Evolutionary conservation across 1,284 basidiomycete genomes (phyloP), one percentile per base, ranked within the genome.

Genomic region (Microbotryum lychnidis-dioicae): DNA sequence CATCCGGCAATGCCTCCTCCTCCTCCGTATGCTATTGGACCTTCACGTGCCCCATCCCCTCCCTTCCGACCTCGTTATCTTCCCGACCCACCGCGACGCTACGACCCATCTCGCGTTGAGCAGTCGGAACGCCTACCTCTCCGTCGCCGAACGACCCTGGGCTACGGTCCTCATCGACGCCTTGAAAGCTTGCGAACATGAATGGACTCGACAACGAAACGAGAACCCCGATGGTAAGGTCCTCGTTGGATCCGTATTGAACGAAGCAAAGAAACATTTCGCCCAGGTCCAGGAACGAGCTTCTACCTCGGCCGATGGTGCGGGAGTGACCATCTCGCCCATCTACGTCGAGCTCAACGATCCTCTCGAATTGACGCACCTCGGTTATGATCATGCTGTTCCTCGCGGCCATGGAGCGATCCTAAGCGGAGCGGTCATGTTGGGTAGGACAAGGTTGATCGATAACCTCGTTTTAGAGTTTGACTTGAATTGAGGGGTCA

Each of bases 291-390:
- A 25, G 25, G 71, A 67, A 3, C 12, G 72, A 72, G 51, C 65
- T 67, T 21, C 42, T 29, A 69, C 75, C 54, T 75, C 77, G 10
- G 54, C 50, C 5, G 67, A 72, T 42, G 69, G 70, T 37, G 71
- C 74, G n/a, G 79, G 77, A 0, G 82, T 87, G 2, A 76, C 81
- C 5, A 75, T 93, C 65, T 27, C 27, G 70, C 73, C 89, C 64
- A 91, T 97, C 73, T 97, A 97, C 73, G 78, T 98, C 65, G 85
- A 90, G 75, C 81, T 97, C 76, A 97, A 96, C 73, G 84, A 93
- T 72, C 80, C 85, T 48, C 77, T 82, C 4, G 25, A n/a, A n/a
- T n/a, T n/a, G n/a, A n/a, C n/a, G n/a, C n/a, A n/a, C n/a, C n/a
- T n/a, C n/a, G n/a, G n/a, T n/a, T n/a, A n/a, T n/a, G n/a, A n/a